Evolutionary conservation across 352 stramenopile species (phyloP).

Genomic region (Phytophthora aleatoria): DNA sequence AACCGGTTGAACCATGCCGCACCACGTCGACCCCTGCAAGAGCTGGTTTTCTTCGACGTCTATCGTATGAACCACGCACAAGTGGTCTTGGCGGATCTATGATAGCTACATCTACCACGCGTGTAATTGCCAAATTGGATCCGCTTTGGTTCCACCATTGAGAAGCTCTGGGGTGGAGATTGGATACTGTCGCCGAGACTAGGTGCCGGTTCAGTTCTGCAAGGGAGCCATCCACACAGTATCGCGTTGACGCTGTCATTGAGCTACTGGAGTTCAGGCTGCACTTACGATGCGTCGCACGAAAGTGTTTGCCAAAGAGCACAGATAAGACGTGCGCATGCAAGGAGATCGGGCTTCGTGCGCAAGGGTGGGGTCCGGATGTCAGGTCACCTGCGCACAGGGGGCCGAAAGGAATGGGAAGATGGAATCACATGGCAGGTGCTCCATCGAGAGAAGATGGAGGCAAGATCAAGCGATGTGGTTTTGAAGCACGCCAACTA

Average conservation of each 20-base stretch:
- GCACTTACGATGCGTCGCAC: not conserved
- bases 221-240: not conserved
- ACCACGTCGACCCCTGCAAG: not conserved
- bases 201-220: not conserved
- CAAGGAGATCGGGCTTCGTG: constrained; percentile 1
- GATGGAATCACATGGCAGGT: not conserved
- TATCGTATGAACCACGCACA: too few species aligned
- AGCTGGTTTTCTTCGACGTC: too few species aligned
- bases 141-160: not conserved
- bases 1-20: not conserved
- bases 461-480: not conserved
- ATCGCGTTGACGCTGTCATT: not conserved
- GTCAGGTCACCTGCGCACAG: constrained; percentile 13
- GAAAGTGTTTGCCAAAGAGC: constrained; percentile 5
- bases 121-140: not conserved
- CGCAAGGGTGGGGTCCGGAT: constrained; percentile 15
- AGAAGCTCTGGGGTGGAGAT: not conserved
- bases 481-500: constrained; percentile 1
- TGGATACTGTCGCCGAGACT: not conserved
- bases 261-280: not conserved
- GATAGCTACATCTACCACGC: not conserved
- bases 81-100: not conserved
- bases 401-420: constrained; percentile 14
- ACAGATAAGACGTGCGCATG: constrained; percentile 11
- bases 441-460: not conserved